Evolutionary conservation across 208 protist species (phyloP), one percentile per base, ranked within the genome.

Genomic region (Eutreptiella sp.): DNA sequence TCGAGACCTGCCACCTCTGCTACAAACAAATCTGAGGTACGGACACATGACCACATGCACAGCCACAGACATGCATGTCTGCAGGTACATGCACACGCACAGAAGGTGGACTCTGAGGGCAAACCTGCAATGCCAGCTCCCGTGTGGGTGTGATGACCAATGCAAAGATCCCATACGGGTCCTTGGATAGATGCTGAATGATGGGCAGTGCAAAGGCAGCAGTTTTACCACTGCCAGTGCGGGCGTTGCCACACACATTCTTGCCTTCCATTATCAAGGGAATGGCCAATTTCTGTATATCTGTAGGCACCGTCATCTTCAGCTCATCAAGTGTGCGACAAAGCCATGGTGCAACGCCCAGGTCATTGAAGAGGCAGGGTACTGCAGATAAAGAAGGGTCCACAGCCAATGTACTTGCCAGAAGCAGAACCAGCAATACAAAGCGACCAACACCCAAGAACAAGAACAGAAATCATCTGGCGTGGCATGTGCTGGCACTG

Each of bases 191-290:
- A 28, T 54, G 63, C 43, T 97, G 85, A 1, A 99, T 68, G 11
- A 99, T 95, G 16, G 96, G 96, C 1, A 99, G 72, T 16, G 93
- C 93, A 70, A 98, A 99, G 29, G 94, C 92, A 0, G 93, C 91
- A 2, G 96, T 99, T 72, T 99, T 99, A 46, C 96, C 96, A 32
- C 77, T 90, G 48, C 96, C 96, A 1, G 96, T 99, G 23, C 85
- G 76, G 1, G 94, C 92, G 9, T 78, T 80, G 26, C 88, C 96
- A 19, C 97, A 75, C 26, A 97, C 76, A 73, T 97, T 82, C 2
- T 70, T 67, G 4, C 88, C 92, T 4, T 45, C 53, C 1, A 94
- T 68, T 4, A 89, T 73, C 3, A 73, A 58, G 0, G 85, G 84
- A 38, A 94, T 91, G 55, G 74, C 86, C 27, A 68, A 53, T 14